Percentiles rank a stretch among this genome's conserved stretches.
Evolutionary conservation across 2,329 filamentous ascomycete species (phyloP).

Genomic region (Cryoendolithus antarcticus): DNA sequence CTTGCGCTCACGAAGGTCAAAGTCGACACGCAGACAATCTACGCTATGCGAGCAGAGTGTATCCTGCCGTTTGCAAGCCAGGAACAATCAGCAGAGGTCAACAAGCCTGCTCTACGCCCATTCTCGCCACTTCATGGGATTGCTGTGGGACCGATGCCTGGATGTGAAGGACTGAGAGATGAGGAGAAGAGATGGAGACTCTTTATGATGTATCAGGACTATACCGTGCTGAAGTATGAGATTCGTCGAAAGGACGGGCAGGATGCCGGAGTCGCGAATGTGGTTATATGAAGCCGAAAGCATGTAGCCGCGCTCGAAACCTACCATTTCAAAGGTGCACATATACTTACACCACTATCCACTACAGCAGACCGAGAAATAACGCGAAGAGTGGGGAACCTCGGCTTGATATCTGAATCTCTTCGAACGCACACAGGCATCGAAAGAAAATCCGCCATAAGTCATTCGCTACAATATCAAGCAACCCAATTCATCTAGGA

Average conservation of each 20-base stretch:
- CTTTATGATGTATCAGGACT: constrained; percentile 60
- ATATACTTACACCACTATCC: too few species aligned
- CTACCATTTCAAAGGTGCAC: too few species aligned
- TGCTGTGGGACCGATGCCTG: constrained; percentile 53
- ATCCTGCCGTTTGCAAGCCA: constrained; percentile 44
- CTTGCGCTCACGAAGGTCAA: constrained; percentile 42
- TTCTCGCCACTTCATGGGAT: constrained; percentile 51
- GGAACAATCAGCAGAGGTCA: constrained; percentile 32
- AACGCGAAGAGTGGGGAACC: too few species aligned
- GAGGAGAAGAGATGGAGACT: constrained; percentile 45
- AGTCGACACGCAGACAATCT: constrained; percentile 15
- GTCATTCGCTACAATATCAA: too few species aligned
- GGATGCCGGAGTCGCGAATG: too few species aligned
- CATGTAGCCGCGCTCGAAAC: too few species aligned
- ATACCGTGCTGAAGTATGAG: constrained; percentile 59
- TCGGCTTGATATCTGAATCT: too few species aligned
- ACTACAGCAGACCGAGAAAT: too few species aligned
- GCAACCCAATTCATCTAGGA: too few species aligned
- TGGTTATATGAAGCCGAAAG: too few species aligned
- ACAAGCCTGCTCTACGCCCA: constrained; percentile 13
- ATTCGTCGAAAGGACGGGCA: constrained; percentile 23
- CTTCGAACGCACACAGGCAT: too few species aligned
- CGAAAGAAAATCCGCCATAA: too few species aligned
- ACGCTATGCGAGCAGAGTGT: constrained; percentile 42
- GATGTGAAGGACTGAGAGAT: constrained; percentile 19